Base-by-base conservation (phyloP, 208 protist species). In the Sergeia podlipaevii region DNA sequence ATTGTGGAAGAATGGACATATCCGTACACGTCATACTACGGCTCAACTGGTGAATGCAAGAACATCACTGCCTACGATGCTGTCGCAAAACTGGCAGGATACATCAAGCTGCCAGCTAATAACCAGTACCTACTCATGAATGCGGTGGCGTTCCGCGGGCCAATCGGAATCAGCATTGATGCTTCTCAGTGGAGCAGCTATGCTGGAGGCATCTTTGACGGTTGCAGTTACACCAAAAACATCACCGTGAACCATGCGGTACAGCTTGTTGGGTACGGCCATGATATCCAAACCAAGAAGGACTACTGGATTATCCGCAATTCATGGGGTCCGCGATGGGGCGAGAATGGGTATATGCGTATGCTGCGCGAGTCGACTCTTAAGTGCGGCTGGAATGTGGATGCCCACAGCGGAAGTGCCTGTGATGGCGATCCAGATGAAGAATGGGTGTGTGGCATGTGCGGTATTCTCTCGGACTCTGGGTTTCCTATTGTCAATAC, bases 291-390 rank as follows among this genome's bases (percentile, higher is more conserved):
- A 44, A 45, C 47, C 15, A 41, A 61, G 0, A 67, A 59, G 51
- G 70, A 86, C 47, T 96, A 96, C 70, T 97, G 88, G 87, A 83
- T 96, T 32, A 75, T 97, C 26, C 87, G 89, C 42, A 97, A 97
- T 62, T 91, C 80, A 2, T 96, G 88, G 84, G 83, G 81, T 5
- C 53, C 62, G 8, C 24, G 45, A 1, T 97, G 85, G 77, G 91
- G 89, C 24, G 74, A 91, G 32, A 59, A 74, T 2, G 92, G 91
- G 5, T 96, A 88, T 56, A 89, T 95, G 38, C 65, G 63, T 24
- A 70, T 97, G 18, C 65, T 90, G 2, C 73, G 79, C 20, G 53
- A 74, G 3, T 50, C 46, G 27, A 69, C 27, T 0, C 55, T 64
- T 3, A 42, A 60, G n/a, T 78, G 64, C 28, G 78, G 68, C 13